A percentile compares a stretch with the other conserved stretches of the same genome.
Conservation (phyloP, 495 filamentous ascomycete genomes). For the Aspergillus diversus region DNA sequence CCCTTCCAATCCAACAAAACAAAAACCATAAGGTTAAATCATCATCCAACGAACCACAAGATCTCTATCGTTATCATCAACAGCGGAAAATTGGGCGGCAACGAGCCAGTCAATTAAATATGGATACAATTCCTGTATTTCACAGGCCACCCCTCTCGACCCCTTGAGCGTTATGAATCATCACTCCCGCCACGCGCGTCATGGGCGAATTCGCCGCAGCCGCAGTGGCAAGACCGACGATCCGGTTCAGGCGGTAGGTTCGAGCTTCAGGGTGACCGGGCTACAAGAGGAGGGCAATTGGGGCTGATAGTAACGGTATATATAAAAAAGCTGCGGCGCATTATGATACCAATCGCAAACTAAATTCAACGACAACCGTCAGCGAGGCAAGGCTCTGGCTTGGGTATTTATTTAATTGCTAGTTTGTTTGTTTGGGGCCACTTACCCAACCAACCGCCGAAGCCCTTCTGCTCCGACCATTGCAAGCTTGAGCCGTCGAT, state of each 20-base stretch:
- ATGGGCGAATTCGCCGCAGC: conserved; percentile 9
- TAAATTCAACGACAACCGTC: conserved; percentile 22
- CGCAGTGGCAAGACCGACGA: conserved; percentile 7
- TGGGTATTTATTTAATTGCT: conserved; percentile 3
- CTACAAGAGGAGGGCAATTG: conserved; percentile 49
- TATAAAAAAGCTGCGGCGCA: conserved; percentile 57
- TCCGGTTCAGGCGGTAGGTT: conserved; percentile 25
- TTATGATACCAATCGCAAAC: conserved; percentile 61
- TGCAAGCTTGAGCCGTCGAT: conserved; percentile 41
- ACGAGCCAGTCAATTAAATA: not conserved
- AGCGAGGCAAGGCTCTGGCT: conserved; percentile 3
- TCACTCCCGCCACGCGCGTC: conserved; percentile 26
- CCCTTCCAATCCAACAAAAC: not conserved
- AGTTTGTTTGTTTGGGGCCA: conserved; percentile 12
- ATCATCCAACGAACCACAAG: conserved; percentile 9
- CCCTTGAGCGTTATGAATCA: conserved; percentile 24
- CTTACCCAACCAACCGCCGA: conserved; percentile 59
- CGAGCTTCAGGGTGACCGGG: conserved; percentile 41
- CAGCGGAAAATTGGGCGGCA: not conserved
- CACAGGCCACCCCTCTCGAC: not conserved
- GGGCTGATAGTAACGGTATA: conserved; percentile 33
- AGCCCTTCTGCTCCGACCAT: conserved; percentile 41
- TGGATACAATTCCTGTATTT: conserved; percentile 16
- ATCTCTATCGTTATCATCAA: conserved; percentile 6
- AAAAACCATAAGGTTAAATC: conserved; percentile 9